phyloP scores from a whole-genome alignment of 495 filamentous ascomycete genomes.

The Darksidea phi region DNA sequence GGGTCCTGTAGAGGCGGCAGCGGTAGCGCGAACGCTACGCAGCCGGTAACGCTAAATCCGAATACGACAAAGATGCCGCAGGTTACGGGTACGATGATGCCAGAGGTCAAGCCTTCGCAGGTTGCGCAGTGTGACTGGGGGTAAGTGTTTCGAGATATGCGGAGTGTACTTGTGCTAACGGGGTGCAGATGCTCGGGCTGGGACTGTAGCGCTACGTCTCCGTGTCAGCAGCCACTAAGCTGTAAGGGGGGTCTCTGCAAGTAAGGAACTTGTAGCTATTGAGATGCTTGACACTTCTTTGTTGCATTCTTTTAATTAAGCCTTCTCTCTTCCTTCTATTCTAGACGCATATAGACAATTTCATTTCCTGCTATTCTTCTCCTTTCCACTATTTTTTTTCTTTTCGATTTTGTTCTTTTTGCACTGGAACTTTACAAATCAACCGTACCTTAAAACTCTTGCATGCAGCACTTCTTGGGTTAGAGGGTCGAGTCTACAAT shows the following conservation, averaged over 20 bases:
- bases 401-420: too few species aligned
- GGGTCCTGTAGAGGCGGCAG: not conserved
- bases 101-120: not conserved
- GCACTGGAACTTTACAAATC: too few species aligned
- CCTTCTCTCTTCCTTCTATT: too few species aligned
- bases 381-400: too few species aligned
- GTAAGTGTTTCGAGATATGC: not conserved
- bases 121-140: constrained; percentile 7
- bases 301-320: too few species aligned
- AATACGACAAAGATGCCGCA: not conserved
- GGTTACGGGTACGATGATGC: not conserved
- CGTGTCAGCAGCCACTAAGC: constrained; percentile 4
- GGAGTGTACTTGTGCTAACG: not conserved
- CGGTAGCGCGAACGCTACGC: not conserved
- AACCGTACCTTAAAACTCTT: too few species aligned
- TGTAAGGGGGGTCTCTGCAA: constrained; percentile 19
- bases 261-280: not conserved
- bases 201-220: constrained; percentile 12
- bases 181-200: constrained; percentile 11
- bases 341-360: too few species aligned
- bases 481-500: too few species aligned
- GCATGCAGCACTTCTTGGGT: too few species aligned
- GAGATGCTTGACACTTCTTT: not conserved
- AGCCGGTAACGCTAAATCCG: not conserved
- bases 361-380: too few species aligned